Evolutionary conservation across 306 rosid genomes (phyloP), one percentile per base, ranked within the genome.

Genomic region (Dalbergia cultrata): DNA sequence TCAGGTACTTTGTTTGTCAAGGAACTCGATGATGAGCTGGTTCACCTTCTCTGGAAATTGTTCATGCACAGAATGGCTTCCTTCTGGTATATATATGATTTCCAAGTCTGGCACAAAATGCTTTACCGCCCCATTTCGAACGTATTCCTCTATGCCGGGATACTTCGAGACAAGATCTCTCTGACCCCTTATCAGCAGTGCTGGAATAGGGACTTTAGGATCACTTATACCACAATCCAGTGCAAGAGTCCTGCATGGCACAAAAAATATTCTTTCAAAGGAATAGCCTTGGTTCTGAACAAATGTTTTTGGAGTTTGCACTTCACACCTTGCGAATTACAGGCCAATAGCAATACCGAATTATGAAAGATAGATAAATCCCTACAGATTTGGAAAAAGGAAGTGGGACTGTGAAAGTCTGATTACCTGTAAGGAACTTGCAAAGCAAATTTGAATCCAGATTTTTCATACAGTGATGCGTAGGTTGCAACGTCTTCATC

Each of bases 61-160:
- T 69, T 92, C 92, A 4, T 82, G 89, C 47, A 86, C 84, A 82
- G 88, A 91, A 72, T 88, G 97, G 19, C 35, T 70, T 67, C 97
- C 97, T 64, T 89, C 91, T 31, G 84, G 83, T 31, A 86, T 12
- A 75, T 13, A 86, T 21, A 54, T 73, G 58, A 74, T 79, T 10
- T 91, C 91, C 82, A 88, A 78, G 59, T 86, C 67, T 0, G 97
- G 90, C 43, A 88, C 92, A 63, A 81, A 59, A 0, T 89, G 75
- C 64, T 88, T 89, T 77, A 85, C 83, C 6, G 69, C 67, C 61
- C 84, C 92, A 31, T 86, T 80, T 50, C 84, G 34, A 59, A 89
- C 80, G 57, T 86, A 86, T 10, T 91, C 92, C 39, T 88, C 93
- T 26, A 77, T 62, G n/a, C 92, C 91, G 0, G 87, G 87, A 79